Evolutionary conservation across 2,329 filamentous ascomycete genomes (phyloP).

Genomic region (Cercospora citrullina): DNA sequence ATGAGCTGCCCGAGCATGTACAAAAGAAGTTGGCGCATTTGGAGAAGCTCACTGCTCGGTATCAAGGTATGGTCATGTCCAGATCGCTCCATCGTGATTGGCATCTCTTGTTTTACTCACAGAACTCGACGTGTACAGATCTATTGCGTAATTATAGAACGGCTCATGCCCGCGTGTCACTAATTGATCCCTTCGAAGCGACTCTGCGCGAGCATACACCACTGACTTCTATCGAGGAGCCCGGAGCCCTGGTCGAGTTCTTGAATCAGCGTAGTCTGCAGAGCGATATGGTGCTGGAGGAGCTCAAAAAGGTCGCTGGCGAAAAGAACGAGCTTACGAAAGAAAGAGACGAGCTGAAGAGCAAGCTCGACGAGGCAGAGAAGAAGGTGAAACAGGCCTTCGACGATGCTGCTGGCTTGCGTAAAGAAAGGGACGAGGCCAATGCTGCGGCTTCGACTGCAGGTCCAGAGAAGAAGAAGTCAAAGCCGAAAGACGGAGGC

Average conservation of each 20-base stretch:
- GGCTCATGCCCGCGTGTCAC: conserved; percentile 80
- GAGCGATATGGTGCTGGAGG: conserved; percentile 89
- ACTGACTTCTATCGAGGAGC: conserved; percentile 82
- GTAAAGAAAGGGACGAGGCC: conserved; percentile 38
- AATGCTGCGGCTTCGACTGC: conserved; percentile 3
- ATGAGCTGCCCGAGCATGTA: conserved; percentile 72
- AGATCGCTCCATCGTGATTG: conserved; percentile 30
- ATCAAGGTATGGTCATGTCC: conserved; percentile 63
- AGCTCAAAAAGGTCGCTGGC: conserved; percentile 80
- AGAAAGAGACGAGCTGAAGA: conserved; percentile 78
- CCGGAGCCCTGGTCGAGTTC: conserved; percentile 82
- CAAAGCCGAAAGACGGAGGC: conserved; percentile 7
- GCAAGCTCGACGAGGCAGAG: conserved; percentile 69
- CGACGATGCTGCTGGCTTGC: conserved; percentile 63
- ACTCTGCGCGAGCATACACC: conserved; percentile 90
- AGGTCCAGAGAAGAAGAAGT: conserved; percentile 18
- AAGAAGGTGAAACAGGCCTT: conserved; percentile 62
- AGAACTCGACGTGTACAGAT: conserved; percentile 55
- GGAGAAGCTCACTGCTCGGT: conserved; percentile 86
- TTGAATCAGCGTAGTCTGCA: conserved; percentile 82
- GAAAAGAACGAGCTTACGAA: conserved; percentile 34
- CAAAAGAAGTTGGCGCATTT: conserved; percentile 75
- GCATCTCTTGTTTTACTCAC: conserved; percentile 35
- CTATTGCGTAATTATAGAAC: conserved; percentile 87
- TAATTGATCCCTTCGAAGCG: conserved; percentile 91